Conservation (phyloP, 129 eudicot species). For the Mikania micrantha region DNA sequence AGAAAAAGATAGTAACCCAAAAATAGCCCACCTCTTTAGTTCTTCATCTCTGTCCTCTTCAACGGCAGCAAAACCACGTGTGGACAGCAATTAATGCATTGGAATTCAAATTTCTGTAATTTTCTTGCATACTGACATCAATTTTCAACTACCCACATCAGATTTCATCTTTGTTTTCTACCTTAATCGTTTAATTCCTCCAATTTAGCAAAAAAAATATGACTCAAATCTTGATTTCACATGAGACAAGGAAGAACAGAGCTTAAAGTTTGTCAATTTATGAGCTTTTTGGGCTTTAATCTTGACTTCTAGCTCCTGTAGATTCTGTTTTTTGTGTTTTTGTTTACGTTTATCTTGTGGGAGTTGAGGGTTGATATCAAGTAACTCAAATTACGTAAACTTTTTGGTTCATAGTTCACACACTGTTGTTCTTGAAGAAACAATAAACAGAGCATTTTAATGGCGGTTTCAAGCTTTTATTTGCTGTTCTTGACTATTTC, state of each 20-base stretch:
- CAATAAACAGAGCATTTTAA: constrained; percentile 23
- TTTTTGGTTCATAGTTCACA: background rate
- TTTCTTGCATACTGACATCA: constrained; percentile 7
- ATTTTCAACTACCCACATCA: constrained; percentile 26
- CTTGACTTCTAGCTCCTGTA: constrained; percentile 17
- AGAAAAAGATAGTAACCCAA: constrained; percentile 4
- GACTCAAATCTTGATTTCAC: constrained; percentile 20
- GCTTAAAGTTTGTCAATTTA: constrained; percentile 12
- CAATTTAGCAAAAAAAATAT: background rate
- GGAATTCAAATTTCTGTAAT: constrained; percentile 19
- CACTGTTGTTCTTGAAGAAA: constrained; percentile 1
- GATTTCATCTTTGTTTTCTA: constrained; percentile 15
- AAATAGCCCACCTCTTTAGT: constrained; percentile 22
- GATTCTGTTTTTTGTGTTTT: constrained; percentile 15
- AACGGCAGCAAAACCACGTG: constrained; percentile 34
- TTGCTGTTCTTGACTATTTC: constrained; percentile 30
- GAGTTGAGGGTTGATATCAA: constrained; percentile 11
- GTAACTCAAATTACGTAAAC: background rate
- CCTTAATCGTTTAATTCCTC: constrained; percentile 15
- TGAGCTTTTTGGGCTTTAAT: constrained; percentile 1
- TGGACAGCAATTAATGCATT: constrained; percentile 23
- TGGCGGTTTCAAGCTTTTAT: constrained; percentile 36
- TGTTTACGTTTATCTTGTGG: constrained; percentile 9
- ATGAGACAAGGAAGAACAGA: constrained; percentile 17
- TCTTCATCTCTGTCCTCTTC: constrained; percentile 27